A percentile compares a stretch with the other conserved stretches of the same genome.
Evolutionary conservation across 2,329 filamentous ascomycete species (phyloP).

Genomic region (Pyrenophora tritici-repentis): DNA sequence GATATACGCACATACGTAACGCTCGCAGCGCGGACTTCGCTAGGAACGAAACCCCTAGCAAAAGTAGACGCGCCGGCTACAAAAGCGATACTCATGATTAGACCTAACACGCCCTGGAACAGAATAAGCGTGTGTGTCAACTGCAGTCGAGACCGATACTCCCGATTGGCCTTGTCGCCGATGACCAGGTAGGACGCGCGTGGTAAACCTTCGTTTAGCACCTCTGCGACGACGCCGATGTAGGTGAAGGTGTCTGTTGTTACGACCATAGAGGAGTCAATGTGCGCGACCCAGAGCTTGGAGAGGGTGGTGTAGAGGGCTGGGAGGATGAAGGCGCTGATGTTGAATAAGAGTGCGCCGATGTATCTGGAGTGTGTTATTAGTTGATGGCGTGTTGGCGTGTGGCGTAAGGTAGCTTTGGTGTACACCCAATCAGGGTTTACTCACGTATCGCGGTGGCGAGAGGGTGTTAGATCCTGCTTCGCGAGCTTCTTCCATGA

Average conservation of each 20-base stretch:
- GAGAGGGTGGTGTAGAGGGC: conserved; percentile 70
- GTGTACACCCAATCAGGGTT: too few relatives aligned
- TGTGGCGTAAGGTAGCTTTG: too few relatives aligned
- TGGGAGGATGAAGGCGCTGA: conserved; percentile 66
- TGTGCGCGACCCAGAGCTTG: conserved; percentile 73
- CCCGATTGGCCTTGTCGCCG: conserved; percentile 64
- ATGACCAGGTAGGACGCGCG: conserved; percentile 71
- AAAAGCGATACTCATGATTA: conserved; percentile 65
- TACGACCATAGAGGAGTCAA: conserved; percentile 65
- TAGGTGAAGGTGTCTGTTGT: conserved; percentile 72
- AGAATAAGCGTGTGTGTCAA: conserved; percentile 65
- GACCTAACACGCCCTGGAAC: conserved; percentile 61
- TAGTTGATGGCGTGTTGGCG: too few relatives aligned
- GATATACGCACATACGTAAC: conserved; percentile 69
- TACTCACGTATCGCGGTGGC: too few relatives aligned
- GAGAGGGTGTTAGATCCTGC: too few relatives aligned
- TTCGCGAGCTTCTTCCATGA: too few relatives aligned
- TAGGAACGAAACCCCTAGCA: conserved; percentile 66
- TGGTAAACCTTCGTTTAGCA: conserved; percentile 74
- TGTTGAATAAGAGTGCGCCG: conserved; percentile 66
- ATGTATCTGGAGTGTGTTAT: conserved; percentile 50
- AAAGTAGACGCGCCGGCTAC: conserved; percentile 60
- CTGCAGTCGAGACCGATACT: conserved; percentile 57
- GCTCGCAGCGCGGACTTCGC: conserved; percentile 60
- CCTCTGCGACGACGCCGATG: conserved; percentile 68